Evolutionary conservation across 345 rosid genomes (phyloP), one percentile per base, ranked within the genome.

Genomic region (Draba incana): DNA sequence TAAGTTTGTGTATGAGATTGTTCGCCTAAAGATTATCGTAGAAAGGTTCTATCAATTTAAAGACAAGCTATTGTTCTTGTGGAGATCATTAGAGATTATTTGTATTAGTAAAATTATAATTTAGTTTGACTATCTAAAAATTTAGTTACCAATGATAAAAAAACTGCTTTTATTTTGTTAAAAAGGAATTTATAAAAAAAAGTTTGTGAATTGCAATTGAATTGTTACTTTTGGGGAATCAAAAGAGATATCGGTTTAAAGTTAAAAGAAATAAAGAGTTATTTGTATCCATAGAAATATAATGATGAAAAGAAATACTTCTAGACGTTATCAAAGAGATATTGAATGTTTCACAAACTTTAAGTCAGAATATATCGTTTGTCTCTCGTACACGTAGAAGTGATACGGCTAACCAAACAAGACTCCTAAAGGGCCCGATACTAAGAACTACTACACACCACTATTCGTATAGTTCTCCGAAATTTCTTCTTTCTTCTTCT

Each of bases 331-430:
- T 14, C 8, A 28, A 33, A 33, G 2, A 35, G 56, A 48, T 31
- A 48, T 7, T 33, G 56, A 48, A 20, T 16, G 68, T 24, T 24
- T 25, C 28, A 35, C 47, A 70, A 44, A 61, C 38, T 51, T 60
- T 42, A 30, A 6, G 51, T 30, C 27, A 62, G 31, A 47, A 33
- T 62, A 0, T 24, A 4, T 43, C 68, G 54, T 11, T 49, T 13
- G 52, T 48, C 41, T 62, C 42, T 54, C 15, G 64, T 51, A 44
- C 70, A 71, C 76, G 76, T 71, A 71, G 39, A 46, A 27, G 30
- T 20, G 68, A 63, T 33, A 54, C 69, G 62, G 64, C 57, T 71
- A 71, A 64, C 58, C 59, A 39, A 72, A 57, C 70, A 56, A 48
- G 76, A 72, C 70, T 56, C 47, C 41, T 41, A 14, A 24, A 25